phyloP scores from a whole-genome alignment of 2,329 filamentous ascomycete genomes.

The Paecilomyces niveus region DNA sequence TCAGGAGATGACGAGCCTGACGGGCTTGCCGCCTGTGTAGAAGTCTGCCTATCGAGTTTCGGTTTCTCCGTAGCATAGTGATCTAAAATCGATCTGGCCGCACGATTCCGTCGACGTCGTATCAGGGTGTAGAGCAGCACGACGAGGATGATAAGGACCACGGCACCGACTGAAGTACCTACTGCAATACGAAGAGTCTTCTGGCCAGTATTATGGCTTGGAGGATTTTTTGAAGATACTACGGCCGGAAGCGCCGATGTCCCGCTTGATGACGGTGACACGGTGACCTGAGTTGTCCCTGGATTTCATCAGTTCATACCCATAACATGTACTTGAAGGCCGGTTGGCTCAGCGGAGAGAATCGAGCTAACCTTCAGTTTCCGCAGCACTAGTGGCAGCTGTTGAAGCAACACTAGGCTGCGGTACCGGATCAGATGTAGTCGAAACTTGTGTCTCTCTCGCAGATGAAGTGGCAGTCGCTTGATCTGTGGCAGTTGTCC shows the following conservation, averaged over 20 bases:
- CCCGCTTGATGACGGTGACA: neutral
- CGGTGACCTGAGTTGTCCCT: neutral
- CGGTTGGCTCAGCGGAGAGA: neutral
- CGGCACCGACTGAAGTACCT: slow-evolving; percentile 20
- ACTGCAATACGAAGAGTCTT: slow-evolving; percentile 16
- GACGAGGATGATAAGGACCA: slow-evolving; percentile 15
- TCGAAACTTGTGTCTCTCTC: neutral
- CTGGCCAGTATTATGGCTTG: neutral
- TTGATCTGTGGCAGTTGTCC: neutral
- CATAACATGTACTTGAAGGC: neutral
- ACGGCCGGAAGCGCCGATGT: neutral
- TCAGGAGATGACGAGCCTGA: neutral
- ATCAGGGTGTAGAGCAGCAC: slow-evolving; percentile 17
- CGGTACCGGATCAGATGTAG: neutral
- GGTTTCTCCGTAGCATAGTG: neutral
- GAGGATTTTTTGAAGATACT: neutral
- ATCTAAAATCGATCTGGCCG: neutral
- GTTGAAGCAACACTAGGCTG: neutral
- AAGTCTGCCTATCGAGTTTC: neutral
- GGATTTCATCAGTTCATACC: neutral
- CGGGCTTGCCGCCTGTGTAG: neutral
- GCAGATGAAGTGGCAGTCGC: neutral
- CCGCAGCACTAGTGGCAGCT: neutral
- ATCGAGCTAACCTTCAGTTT: neutral
- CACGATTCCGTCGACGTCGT: slow-evolving; percentile 15